Evolutionary conservation across 2,329 filamentous ascomycete species (phyloP).

Genomic region (Metarhizium sp.): DNA sequence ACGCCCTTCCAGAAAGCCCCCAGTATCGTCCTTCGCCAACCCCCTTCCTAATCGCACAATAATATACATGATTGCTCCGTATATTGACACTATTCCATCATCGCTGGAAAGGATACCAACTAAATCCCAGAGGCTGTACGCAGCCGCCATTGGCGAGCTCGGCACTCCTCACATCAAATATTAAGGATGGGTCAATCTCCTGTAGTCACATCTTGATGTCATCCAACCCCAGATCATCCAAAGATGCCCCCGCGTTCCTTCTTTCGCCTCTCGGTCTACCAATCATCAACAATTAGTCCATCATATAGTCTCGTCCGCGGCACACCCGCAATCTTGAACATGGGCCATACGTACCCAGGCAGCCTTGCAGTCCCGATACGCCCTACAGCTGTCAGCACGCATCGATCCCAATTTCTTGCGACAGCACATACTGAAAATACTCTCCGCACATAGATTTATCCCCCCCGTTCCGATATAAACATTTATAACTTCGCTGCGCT

Average conservation of each 20-base stretch:
- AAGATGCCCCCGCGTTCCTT: slow-evolving; percentile 13
- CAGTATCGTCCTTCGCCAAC: too few species aligned
- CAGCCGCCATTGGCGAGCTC: too few species aligned
- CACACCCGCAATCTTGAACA: background rate
- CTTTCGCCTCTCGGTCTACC: slow-evolving; percentile 12
- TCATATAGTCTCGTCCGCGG: background rate
- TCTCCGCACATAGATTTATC: slow-evolving; percentile 86
- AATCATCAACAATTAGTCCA: background rate
- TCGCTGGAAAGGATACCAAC: too few species aligned
- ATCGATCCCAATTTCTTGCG: background rate
- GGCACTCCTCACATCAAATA: slow-evolving; percentile 1
- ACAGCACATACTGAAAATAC: slow-evolving; percentile 77
- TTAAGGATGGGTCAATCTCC: background rate
- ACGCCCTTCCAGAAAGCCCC: too few species aligned
- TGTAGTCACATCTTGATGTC: background rate
- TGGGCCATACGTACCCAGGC: slow-evolving; percentile 60
- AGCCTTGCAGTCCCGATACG: slow-evolving; percentile 92
- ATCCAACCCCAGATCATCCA: background rate
- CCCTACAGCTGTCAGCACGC: slow-evolving; percentile 41
- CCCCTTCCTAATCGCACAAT: background rate
- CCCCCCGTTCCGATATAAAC: slow-evolving; percentile 78
- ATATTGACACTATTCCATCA: background rate
- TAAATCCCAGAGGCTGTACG: too few species aligned
- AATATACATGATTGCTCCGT: background rate
- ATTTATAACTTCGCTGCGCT: slow-evolving; percentile 74